Evolutionary conservation across 2,329 filamentous ascomycete species (phyloP), one percentile per base, ranked within the genome.

Genomic region (Didymella exigua): DNA sequence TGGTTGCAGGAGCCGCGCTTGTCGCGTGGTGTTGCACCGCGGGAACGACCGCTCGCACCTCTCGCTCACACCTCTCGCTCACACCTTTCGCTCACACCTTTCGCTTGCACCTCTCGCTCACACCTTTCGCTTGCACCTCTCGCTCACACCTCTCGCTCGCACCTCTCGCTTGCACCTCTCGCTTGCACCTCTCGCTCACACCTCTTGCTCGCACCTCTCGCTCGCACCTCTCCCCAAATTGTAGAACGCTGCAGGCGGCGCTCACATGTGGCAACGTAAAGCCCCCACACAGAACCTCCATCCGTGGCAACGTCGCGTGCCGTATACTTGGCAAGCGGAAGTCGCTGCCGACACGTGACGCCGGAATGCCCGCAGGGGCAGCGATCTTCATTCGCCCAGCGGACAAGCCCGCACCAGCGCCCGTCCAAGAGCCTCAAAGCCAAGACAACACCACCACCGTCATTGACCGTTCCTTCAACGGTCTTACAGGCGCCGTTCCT

Each of bases 361-460:
- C 19, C 36, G 42, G 47, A 56, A 42, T 51, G 27, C 46, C 41
- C n/a, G 5, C 47, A 37, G 13, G 7, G 42, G 53, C n/a, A 56
- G 26, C 19, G 53, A 56, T 56, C 43, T 36, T 56, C 47, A 29
- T 16, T 13, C 19, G 47, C 53, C 50, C 44, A 54, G 44, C 44
- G 33, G 42, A 45, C 51, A 49, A 54, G 50, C 44, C 50, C 44
- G 31, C 34, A 21, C 44, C 44, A 47, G 44, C n/a, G 33, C 16
- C 16, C 30, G 47, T 50, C 46, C 53, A 50, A 56, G 53, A 56
- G 53, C 53, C 47, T 30, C 53, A 51, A 43, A 31, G 47, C 53
- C 47, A 56, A 56, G 47, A 31, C n/a, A 41, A 16, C 42, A 47
- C 47, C 47, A 46, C 36, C 42, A 37, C 42, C 53, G 47, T 56